phyloP scores from a whole-genome alignment of 208 protist species.

The Vickermania spadyakhi region DNA sequence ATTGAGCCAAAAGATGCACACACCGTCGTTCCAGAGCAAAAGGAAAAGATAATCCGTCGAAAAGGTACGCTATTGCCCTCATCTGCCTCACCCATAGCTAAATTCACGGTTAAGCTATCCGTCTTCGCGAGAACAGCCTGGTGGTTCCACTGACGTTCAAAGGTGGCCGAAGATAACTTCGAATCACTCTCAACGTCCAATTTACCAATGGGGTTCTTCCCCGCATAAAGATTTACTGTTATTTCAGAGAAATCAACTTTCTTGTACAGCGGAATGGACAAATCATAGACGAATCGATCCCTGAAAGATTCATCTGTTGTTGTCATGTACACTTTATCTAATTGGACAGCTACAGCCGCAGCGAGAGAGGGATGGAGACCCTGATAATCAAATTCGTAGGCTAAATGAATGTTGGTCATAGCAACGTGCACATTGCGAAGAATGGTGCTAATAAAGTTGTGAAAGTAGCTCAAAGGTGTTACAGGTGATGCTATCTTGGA shows the following conservation, averaged over 20 bases:
- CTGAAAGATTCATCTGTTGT: slow-evolving; percentile 41
- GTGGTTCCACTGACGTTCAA: too few species aligned
- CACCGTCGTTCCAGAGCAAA: not conserved
- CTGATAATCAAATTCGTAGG: slow-evolving; percentile 59
- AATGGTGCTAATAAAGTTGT: slow-evolving; percentile 39
- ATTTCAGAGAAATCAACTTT: not conserved
- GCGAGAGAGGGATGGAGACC: slow-evolving; percentile 44
- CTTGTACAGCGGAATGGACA: slow-evolving; percentile 21
- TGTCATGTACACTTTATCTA: slow-evolving; percentile 30
- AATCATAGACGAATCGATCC: slow-evolving; percentile 28
- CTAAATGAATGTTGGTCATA: slow-evolving; percentile 31
- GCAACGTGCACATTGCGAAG: slow-evolving; percentile 39
- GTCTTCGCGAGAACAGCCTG: not conserved
- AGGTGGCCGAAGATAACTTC: too few species aligned
- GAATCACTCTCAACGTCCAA: too few species aligned
- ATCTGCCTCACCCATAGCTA: too few species aligned
- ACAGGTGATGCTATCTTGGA: slow-evolving; percentile 6
- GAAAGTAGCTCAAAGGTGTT: slow-evolving; percentile 15
- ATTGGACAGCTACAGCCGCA: slow-evolving; percentile 22
- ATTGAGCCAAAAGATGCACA: slow-evolving; percentile 49
- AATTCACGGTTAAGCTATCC: not conserved
- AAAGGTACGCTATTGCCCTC: too few species aligned
- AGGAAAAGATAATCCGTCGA: not conserved
- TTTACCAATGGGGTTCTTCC: too few species aligned
- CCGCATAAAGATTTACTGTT: not conserved